These are phyloP conservation scores for Citrus sp. DNA, from an alignment of 345 rosid genomes.

Conservation along the genomic window DNA sequence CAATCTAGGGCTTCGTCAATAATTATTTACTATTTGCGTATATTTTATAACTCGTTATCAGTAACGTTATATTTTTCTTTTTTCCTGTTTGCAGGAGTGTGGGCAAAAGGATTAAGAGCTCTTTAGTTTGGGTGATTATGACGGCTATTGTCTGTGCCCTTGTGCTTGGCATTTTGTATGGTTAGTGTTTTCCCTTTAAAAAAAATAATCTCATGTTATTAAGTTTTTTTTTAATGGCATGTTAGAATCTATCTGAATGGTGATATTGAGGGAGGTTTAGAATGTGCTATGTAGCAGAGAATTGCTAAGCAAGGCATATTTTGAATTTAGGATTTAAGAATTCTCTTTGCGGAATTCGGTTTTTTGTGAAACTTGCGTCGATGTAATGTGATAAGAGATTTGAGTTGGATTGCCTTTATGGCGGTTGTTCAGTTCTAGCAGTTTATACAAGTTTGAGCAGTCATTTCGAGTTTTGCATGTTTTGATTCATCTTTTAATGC, in stretches of 20 bases:
- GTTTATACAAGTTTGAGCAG: constrained; percentile 5
- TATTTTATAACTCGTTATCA: not conserved
- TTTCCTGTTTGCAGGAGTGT: constrained; percentile 52
- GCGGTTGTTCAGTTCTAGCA: not conserved
- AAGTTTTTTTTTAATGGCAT: not conserved
- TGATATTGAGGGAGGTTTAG: not conserved
- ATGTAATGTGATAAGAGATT: not conserved
- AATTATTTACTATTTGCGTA: not conserved
- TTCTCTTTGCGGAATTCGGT: not conserved
- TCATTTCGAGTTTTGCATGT: not conserved
- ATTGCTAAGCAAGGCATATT: not conserved
- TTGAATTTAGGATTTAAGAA: not conserved
- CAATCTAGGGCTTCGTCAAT: constrained; percentile 15
- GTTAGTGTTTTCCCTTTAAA: constrained; percentile 33
- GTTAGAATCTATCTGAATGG: constrained; percentile 6
- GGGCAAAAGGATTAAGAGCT: constrained; percentile 81
- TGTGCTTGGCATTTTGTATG: constrained; percentile 88
- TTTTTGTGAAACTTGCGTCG: not conserved
- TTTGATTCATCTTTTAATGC: not conserved
- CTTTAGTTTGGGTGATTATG: constrained; percentile 73
- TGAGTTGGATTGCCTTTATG: not conserved
- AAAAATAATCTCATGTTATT: not conserved
- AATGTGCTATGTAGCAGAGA: not conserved
- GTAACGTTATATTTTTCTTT: not conserved
- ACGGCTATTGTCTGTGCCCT: constrained; percentile 82